Evolutionary conservation across 805 yeast species (phyloP).

Genomic region (Danielia reshetovae): DNA sequence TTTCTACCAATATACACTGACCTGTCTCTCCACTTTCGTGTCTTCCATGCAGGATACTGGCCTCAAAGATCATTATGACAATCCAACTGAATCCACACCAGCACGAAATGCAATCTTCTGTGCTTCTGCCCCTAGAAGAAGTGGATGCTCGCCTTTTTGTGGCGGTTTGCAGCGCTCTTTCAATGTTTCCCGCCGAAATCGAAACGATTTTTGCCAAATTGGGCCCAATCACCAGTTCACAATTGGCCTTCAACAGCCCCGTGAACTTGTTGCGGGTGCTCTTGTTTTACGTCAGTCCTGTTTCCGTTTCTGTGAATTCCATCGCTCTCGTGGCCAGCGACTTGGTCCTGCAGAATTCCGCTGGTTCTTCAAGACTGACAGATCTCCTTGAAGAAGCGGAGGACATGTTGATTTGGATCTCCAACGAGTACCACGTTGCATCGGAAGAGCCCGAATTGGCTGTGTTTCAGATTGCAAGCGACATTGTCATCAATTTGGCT

Average conservation of each 20-base stretch:
- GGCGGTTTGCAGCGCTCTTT: conserved; percentile 5
- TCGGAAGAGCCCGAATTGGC: conserved; percentile 4
- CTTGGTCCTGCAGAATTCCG: not conserved
- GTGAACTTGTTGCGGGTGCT: conserved; percentile 8
- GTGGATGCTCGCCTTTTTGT: conserved; percentile 12
- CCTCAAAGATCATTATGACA: no score
- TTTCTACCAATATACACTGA: no score
- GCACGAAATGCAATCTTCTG: no score
- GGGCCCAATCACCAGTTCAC: conserved; percentile 3
- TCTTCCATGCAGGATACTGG: no score
- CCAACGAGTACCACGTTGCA: conserved; percentile 1
- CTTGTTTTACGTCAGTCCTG: conserved; percentile 10
- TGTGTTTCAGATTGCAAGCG: conserved; percentile 7
- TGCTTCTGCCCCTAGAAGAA: conserved; percentile 3
- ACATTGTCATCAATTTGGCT: conserved; percentile 4
- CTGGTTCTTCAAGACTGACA: not conserved
- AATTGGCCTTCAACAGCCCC: conserved; percentile 6
- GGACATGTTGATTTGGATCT: conserved; percentile 6
- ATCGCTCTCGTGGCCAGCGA: conserved; percentile 4
- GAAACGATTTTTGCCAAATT: conserved; percentile 4
- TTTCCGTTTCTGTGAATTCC: conserved; percentile 2
- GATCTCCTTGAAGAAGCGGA: conserved; percentile 11
- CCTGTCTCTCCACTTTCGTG: no score
- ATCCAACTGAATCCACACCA: no score
- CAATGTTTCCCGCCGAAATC: conserved; percentile 4